Conservation (phyloP, 2,329 filamentous ascomycete genomes). For the Penicillium palitans region DNA sequence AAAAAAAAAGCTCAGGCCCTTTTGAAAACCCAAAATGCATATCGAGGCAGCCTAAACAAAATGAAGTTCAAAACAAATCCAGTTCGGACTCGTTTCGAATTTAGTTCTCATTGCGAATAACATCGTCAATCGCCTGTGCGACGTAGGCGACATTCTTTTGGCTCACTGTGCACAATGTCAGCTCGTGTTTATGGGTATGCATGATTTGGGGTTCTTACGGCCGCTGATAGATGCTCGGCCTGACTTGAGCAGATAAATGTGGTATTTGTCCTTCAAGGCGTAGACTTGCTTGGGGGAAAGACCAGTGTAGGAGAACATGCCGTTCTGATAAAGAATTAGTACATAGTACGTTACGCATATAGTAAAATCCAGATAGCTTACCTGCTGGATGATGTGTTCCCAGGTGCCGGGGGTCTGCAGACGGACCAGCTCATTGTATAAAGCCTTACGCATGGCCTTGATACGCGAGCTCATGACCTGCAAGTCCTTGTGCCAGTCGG, state of each 20-base stretch:
- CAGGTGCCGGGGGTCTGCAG: slow-evolving; percentile 87
- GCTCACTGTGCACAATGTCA: slow-evolving; percentile 34
- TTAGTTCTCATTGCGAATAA: slow-evolving; percentile 38
- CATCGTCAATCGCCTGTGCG: slow-evolving; percentile 40
- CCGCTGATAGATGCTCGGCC: slow-evolving; percentile 44
- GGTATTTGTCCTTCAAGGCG: slow-evolving; percentile 43
- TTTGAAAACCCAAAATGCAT: not conserved
- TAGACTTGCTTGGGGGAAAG: slow-evolving; percentile 48
- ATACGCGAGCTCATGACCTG: slow-evolving; percentile 91
- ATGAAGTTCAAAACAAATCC: not conserved
- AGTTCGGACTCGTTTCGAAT: not conserved
- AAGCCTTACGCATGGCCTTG: slow-evolving; percentile 78
- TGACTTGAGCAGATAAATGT: slow-evolving; percentile 46
- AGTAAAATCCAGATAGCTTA: slow-evolving; percentile 39
- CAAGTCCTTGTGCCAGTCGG: slow-evolving; percentile 87
- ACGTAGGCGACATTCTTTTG: slow-evolving; percentile 43
- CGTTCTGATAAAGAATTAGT: slow-evolving; percentile 44
- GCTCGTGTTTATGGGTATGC: not conserved
- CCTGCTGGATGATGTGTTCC: slow-evolving; percentile 97
- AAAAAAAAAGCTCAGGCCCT: not conserved
- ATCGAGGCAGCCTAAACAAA: slow-evolving; percentile 3
- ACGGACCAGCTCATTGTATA: slow-evolving; percentile 78
- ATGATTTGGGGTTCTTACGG: slow-evolving; percentile 28
- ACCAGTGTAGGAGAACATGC: slow-evolving; percentile 86
- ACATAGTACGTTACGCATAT: not conserved